These are phyloP conservation scores for Cryoendolithus antarcticus DNA, from an alignment of 2,329 filamentous ascomycete genomes.

Conservation along the genomic window DNA sequence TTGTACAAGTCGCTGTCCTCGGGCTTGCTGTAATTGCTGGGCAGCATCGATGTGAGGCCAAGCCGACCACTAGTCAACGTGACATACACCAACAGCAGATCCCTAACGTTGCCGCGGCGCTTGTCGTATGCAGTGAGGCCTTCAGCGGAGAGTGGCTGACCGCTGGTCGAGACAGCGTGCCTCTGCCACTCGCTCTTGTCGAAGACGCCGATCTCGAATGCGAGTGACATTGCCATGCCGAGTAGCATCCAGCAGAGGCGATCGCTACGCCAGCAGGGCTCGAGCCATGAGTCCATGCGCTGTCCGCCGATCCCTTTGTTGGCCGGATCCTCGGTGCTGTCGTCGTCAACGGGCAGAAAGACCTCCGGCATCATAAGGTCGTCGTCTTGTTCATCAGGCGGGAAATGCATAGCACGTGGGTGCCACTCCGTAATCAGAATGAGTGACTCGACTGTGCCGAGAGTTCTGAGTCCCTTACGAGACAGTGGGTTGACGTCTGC, in stretches of 20 bases:
- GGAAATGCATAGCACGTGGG: conserved; percentile 85
- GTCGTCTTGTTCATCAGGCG: conserved; percentile 55
- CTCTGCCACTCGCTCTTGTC: conserved; percentile 58
- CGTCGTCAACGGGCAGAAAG: conserved; percentile 48
- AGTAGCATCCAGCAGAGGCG: conserved; percentile 98
- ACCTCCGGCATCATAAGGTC: conserved; percentile 58
- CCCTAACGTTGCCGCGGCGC: conserved; percentile 68
- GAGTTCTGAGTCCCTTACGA: conserved; percentile 62
- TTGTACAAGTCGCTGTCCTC: conserved; percentile 22
- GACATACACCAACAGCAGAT: conserved; percentile 78
- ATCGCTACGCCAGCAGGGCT: conserved; percentile 82
- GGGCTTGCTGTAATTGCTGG: conserved; percentile 33
- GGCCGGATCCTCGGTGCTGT: conserved; percentile 42
- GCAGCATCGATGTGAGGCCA: conserved; percentile 88
- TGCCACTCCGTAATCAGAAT: conserved; percentile 97
- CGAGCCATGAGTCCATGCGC: conserved; percentile 87
- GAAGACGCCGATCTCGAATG: conserved; percentile 90
- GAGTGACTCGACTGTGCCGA: conserved; percentile 88
- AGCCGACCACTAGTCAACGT: conserved; percentile 95
- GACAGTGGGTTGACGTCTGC: conserved; percentile 51
- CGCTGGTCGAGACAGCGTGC: conserved; percentile 39
- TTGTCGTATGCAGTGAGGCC: conserved; percentile 67
- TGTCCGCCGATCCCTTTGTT: conserved; percentile 60
- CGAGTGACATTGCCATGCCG: conserved; percentile 77
- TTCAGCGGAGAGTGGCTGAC: conserved; percentile 24